Evolutionary conservation across 352 stramenopile genomes (phyloP).

Genomic region (Pythium dissotocum): DNA sequence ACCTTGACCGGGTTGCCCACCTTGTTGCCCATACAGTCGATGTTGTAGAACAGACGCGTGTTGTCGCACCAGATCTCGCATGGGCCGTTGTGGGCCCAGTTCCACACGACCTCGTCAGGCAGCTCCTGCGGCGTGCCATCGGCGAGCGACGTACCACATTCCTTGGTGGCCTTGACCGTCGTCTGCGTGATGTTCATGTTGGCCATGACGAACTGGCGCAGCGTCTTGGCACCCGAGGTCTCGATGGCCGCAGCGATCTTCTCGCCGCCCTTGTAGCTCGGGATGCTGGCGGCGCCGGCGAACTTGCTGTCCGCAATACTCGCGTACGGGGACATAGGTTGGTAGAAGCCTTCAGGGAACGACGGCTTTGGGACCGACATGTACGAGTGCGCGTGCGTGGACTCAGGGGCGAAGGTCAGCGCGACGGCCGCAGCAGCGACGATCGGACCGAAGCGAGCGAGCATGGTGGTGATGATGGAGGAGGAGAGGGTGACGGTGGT

Average conservation of each 20-base stretch:
- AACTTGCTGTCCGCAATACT: constrained; percentile 2
- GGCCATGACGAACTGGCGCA: constrained; percentile 16
- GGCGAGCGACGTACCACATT: constrained; percentile 5
- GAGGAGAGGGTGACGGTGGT: too few relatives aligned
- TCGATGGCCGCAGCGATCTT: constrained; percentile 5
- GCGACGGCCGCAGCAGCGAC: too few relatives aligned
- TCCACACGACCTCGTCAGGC: constrained; percentile 10
- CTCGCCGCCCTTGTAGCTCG: constrained; percentile 7
- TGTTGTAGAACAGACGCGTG: constrained; percentile 15
- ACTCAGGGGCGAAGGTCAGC: too few relatives aligned
- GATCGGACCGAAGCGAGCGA: too few relatives aligned
- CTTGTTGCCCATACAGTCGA: constrained; percentile 10
- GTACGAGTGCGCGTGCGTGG: constrained; percentile 11
- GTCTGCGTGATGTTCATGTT: constrained; percentile 11
- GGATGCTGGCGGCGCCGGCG: background rate
- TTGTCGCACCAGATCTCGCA: constrained; percentile 29
- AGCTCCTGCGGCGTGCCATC: constrained; percentile 2
- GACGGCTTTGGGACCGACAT: constrained; percentile 9
- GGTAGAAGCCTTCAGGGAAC: constrained; percentile 11
- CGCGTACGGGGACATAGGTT: constrained; percentile 1
- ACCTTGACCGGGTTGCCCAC: constrained; percentile 16
- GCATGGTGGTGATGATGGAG: too few relatives aligned
- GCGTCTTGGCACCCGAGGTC: constrained; percentile 4
- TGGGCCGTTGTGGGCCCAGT: constrained; percentile 17
- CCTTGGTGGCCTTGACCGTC: constrained; percentile 1